Evolutionary conservation across 768 basidiomycete genomes (phyloP).

Genomic region (Calocybe cyanea): DNA sequence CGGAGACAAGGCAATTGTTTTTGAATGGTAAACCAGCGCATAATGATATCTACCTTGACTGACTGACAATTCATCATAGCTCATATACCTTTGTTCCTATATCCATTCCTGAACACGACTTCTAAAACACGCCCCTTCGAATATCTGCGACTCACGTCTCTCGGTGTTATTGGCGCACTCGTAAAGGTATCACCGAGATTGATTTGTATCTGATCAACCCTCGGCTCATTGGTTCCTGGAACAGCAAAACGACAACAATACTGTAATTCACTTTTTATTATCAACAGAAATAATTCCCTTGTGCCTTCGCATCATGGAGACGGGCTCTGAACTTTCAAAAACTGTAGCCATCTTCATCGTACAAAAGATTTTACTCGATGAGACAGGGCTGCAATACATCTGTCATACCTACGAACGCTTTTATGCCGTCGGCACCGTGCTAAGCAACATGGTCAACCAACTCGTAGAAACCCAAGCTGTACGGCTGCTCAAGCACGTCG

Average conservation of each 20-base stretch:
- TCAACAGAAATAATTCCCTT: slow-evolving; percentile 99
- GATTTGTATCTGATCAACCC: neutral
- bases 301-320: slow-evolving; percentile 99
- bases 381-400: slow-evolving; percentile 96
- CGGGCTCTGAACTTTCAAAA: slow-evolving; percentile 96
- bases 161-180: slow-evolving; percentile 98
- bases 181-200: slow-evolving; percentile 66
- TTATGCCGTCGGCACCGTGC: slow-evolving; percentile 96
- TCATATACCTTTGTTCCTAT: slow-evolving; percentile 96
- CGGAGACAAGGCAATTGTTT: slow-evolving; percentile 93
- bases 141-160: slow-evolving; percentile 96
- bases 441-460: slow-evolving; percentile 98
- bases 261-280: slow-evolving; percentile 97
- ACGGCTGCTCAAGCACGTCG: slow-evolving; percentile 93
- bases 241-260: slow-evolving; percentile 98
- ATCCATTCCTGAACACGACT: slow-evolving; percentile 98
- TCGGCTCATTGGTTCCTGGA: neutral
- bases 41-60: slow-evolving; percentile 3
- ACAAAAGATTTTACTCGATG: slow-evolving; percentile 95
- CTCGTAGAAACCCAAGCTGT: slow-evolving; percentile 98
- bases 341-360: slow-evolving; percentile 99
- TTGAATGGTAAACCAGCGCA: slow-evolving; percentile 64
- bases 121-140: slow-evolving; percentile 99
- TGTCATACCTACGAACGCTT: slow-evolving; percentile 99
- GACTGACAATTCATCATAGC: slow-evolving; percentile 67